Base-by-base conservation (phyloP, 805 yeast species). In the Starmerella apis region DNA sequence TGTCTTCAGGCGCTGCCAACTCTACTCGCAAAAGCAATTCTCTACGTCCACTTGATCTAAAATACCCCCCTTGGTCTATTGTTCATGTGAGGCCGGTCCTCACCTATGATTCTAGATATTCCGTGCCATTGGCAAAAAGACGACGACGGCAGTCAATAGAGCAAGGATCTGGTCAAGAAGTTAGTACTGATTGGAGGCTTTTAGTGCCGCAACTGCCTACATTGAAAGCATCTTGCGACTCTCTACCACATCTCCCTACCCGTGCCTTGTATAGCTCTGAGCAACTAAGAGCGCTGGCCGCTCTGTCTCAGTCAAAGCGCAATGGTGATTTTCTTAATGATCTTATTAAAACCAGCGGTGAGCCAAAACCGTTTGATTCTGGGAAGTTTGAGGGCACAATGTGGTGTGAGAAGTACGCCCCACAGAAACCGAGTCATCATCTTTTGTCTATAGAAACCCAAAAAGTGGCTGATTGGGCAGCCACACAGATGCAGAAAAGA, bases 351-450 rank as follows among this genome's bases (percentile, higher is more conserved):
- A 14, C 11, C 3, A 23, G 32, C 23, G 46, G 45, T 4, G 44
- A 31, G 13, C 44, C 43, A 11, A 39, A 54, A 36, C 56, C 59
- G 8, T 61, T 60, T 39, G 68, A 59, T 23, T 31, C 35, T 5
- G 66, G 67, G 19, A 50, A 41, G 14, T 62, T 53, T 25, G 66
- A 61, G 42, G 42, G 46, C 10, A 52, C 43, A 22, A 48, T 60
- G 53, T 62, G 68, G 68, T 44, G 53, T n/a, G 41, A 53, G 9
- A 57, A 59, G 43, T 60, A 59, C 31, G 58, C 61, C 0, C 65
- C 65, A 25, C 14, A 16, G 14, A 30, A 20, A 7, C 30, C 53
- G 19, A 20, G 14, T 3, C 28, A 22, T 7, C 52, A 48, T 20
- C 16, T 46, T 19, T 13, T 16, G 3, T 46, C 54, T 4, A 39